These are phyloP conservation scores for Candida tammaniensis DNA, from an alignment of 805 yeast species.

Conservation along the genomic window DNA sequence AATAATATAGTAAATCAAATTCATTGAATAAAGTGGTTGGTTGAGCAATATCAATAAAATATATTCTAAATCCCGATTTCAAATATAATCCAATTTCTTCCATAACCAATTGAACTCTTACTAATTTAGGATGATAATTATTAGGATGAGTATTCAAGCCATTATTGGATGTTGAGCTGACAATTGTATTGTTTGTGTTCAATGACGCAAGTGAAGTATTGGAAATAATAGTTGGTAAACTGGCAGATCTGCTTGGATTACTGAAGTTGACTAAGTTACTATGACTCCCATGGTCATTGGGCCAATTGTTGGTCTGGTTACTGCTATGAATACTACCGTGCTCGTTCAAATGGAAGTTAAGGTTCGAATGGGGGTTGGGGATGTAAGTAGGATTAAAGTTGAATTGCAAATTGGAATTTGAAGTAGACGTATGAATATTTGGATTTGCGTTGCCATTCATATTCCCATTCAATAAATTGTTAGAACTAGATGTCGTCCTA, in stretches of 20 bases:
- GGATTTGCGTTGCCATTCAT: no score
- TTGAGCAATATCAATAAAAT: conserved; percentile 42
- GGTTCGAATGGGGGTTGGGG: neutral
- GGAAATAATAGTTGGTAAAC: conserved; percentile 7
- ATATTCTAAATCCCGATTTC: conserved; percentile 50
- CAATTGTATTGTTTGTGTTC: conserved; percentile 6
- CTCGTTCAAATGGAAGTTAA: neutral
- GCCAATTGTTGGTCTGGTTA: neutral
- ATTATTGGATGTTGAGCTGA: conserved; percentile 1
- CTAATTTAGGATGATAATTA: conserved; percentile 10
- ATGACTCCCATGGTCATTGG: neutral
- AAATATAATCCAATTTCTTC: conserved; percentile 56
- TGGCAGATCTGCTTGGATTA: conserved; percentile 4
- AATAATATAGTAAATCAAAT: conserved; percentile 40
- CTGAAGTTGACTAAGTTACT: no score
- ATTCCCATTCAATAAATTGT: no score
- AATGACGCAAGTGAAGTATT: conserved; percentile 5
- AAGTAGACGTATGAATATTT: no score
- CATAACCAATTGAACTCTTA: conserved; percentile 42
- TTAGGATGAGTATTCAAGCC: conserved; percentile 4
- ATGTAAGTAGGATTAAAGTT: neutral
- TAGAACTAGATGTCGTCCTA: no score
- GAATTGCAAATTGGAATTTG: no score
- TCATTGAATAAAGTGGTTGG: conserved; percentile 41
- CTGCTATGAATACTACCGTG: neutral